Conservation (phyloP, 441 rosid species). For the Pelargonium myrrhifolium region DNA sequence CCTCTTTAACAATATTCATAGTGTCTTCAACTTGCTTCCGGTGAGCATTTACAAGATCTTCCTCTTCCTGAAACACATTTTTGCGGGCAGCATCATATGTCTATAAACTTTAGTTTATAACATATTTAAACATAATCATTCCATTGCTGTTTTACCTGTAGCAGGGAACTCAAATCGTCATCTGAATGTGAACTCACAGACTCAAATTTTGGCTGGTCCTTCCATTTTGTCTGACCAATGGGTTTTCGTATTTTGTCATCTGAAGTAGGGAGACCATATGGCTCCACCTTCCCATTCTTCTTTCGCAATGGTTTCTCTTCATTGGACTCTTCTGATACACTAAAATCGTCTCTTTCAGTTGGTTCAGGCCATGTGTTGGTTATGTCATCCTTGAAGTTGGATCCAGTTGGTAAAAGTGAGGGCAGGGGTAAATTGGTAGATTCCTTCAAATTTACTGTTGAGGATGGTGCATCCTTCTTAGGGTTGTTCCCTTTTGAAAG, state of each 20-base stretch:
- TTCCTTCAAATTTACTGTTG: constrained; percentile 66
- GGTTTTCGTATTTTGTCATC: constrained; percentile 57
- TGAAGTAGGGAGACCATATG: constrained; percentile 29
- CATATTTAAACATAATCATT: not conserved
- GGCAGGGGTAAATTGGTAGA: constrained; percentile 60
- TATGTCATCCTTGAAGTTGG: constrained; percentile 58
- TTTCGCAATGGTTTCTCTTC: constrained; percentile 69
- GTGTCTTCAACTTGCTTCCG: constrained; percentile 60
- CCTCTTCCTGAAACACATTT: constrained; percentile 44
- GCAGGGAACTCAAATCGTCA: constrained; percentile 50
- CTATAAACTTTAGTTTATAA: constrained; percentile 5
- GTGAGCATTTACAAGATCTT: constrained; percentile 61
- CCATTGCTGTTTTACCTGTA: constrained; percentile 32
- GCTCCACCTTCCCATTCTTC: constrained; percentile 60
- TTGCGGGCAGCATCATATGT: not conserved
- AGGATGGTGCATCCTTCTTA: constrained; percentile 72
- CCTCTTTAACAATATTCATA: constrained; percentile 60
- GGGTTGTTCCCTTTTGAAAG: constrained; percentile 87
- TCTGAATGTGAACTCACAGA: constrained; percentile 37
- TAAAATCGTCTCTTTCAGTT: constrained; percentile 61
- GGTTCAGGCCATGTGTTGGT: constrained; percentile 70
- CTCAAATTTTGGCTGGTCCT: constrained; percentile 43
- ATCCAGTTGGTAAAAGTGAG: constrained; percentile 45
- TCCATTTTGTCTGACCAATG: constrained; percentile 43
- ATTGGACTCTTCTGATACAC: constrained; percentile 53